Base-by-base conservation (phyloP, 1,139 yeast species). In the Suhomyces taliae region DNA sequence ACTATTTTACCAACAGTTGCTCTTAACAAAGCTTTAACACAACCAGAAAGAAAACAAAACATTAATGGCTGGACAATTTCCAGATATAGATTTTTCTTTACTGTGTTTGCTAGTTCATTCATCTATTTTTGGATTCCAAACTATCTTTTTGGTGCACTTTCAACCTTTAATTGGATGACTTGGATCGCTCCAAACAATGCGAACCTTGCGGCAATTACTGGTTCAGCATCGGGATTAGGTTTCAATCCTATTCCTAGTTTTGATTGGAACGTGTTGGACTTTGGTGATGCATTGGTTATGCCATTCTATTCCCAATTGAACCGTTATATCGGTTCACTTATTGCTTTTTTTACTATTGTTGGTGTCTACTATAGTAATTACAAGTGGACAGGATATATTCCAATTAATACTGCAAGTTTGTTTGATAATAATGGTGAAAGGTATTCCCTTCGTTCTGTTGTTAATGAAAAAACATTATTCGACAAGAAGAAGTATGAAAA, bases 201-300 rank as follows among this genome's bases (percentile, higher is more conserved):
- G 53, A 73, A 75, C 47, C 62, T 84, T 41, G 85, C 82, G 8
- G 67, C 70, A 8, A 67, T 84, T 36, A 79, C 84, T 2, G 90
- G 89, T 3, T 61, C 74, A 4, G 55, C 58, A 10, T 47, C 58
- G 24, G 87, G 87, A 14, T 58, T 82, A 11, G 87, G 87, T 1
- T 54, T 81, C 43, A 81, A 81, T 55, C 87, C 87, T 11, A 55
- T 76, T 43, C 61, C 83, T 1, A 55, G 79, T 49, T 77, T 81
- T 58, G 86, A 81, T 56, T 80, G 82, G 81, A 76, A 76, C 53
- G 44, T 57, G 14, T 45, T 63, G 39, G 47, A 47, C 40, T 55
- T 33, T 35, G 53, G 53, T 50, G 49, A 40, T 49, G 41, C 59
- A 44, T 55, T 59, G 46, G 54, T 51, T 24, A n/a, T 49, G 10